These are phyloP conservation scores for Suillus ampliporus DNA, from an alignment of 768 basidiomycete species.

Conservation along the genomic window DNA sequence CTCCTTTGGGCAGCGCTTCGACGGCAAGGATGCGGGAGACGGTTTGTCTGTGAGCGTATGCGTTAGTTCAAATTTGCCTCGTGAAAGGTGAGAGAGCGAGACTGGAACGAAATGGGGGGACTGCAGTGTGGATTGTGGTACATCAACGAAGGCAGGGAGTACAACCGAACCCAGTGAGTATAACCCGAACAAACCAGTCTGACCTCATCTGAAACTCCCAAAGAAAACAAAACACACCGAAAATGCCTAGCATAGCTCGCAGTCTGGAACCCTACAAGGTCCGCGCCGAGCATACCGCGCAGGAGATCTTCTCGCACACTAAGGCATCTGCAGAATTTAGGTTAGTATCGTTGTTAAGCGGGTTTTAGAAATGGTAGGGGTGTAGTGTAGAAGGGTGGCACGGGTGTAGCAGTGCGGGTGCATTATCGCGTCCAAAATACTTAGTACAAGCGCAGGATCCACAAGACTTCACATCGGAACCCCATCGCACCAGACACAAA, in stretches of 20 bases:
- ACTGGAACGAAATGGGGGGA: background rate
- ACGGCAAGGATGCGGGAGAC: conserved; percentile 79
- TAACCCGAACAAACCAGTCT: too few relatives aligned
- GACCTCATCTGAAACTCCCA: background rate
- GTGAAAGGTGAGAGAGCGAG: background rate
- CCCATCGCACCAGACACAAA: background rate
- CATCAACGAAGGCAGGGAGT: background rate
- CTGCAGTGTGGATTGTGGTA: too few relatives aligned
- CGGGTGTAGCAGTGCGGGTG: too few relatives aligned
- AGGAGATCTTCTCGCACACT: conserved; percentile 79
- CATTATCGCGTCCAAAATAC: background rate
- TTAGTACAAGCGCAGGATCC: too few relatives aligned
- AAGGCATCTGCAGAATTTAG: conserved; percentile 59
- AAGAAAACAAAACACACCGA: conserved; percentile 15
- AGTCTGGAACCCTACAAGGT: conserved; percentile 93
- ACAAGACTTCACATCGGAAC: background rate
- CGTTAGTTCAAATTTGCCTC: background rate
- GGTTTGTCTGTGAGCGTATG: conserved; percentile 57
- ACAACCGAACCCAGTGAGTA: too few relatives aligned
- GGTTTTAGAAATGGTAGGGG: background rate
- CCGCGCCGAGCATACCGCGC: conserved; percentile 89
- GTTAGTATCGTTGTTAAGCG: background rate
- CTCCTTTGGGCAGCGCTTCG: conserved; percentile 84
- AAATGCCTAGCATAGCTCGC: conserved; percentile 85
- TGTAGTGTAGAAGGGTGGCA: background rate